phyloP scores from a whole-genome alignment of 1,284 basidiomycete genomes.

The Moniliella sp. region DNA sequence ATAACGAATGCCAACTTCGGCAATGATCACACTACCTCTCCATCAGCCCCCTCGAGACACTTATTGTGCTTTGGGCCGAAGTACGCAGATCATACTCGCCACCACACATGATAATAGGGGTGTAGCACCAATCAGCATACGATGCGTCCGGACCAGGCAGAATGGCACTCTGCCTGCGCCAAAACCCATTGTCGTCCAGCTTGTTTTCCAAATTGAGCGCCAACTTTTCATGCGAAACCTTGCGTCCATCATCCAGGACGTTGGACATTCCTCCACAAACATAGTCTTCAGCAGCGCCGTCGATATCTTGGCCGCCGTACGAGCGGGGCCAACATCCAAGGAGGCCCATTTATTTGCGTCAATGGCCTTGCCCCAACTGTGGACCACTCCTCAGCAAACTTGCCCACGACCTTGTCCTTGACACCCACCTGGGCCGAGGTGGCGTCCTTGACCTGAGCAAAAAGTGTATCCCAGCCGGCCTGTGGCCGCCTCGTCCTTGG shows the following conservation, averaged over 20 bases:
- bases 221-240: constrained; percentile 67
- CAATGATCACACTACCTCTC: constrained; percentile 63
- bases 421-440: constrained; percentile 23
- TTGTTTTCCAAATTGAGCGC: constrained; percentile 62
- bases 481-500: constrained; percentile 34
- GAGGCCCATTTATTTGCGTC: background rate
- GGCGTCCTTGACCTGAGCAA: constrained; percentile 5
- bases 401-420: constrained; percentile 60
- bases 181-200: constrained; percentile 51
- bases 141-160: too few species aligned
- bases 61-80: constrained; percentile 54
- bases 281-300: constrained; percentile 67
- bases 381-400: constrained; percentile 59
- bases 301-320: constrained; percentile 57
- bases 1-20: constrained; percentile 72
- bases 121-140: constrained; percentile 74
- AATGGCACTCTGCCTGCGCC: constrained; percentile 42
- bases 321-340: constrained; percentile 49
- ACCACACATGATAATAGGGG: constrained; percentile 82
- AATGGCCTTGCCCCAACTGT: constrained; percentile 15
- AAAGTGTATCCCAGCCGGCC: constrained; percentile 28
- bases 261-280: constrained; percentile 68
- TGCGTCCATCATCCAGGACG: constrained; percentile 71
- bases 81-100: constrained; percentile 72
- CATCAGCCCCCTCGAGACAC: constrained; percentile 50